A percentile compares a stretch with the other conserved stretches of the same genome.
These are phyloP conservation scores for Malassezia vespertilionis DNA, from an alignment of 1,284 basidiomycete species.

Conservation along the genomic window DNA sequence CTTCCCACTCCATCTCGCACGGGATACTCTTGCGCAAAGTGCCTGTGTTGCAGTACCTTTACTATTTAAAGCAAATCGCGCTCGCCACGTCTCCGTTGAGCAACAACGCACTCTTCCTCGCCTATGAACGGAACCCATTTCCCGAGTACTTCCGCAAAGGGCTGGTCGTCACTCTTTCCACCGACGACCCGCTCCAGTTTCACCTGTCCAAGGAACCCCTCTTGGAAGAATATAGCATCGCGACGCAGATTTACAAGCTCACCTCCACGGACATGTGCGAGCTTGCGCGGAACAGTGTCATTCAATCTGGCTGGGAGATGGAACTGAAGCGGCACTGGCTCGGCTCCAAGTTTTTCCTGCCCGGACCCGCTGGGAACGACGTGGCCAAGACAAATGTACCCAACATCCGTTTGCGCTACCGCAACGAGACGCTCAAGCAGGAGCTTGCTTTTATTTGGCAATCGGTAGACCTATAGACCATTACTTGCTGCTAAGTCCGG, in stretches of 20 bases:
- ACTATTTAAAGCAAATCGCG: conserved; percentile 56
- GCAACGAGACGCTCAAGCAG: conserved; percentile 15
- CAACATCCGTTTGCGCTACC: conserved; percentile 14
- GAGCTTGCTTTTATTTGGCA: conserved; percentile 16
- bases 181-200: conserved; percentile 66
- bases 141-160: conserved; percentile 95
- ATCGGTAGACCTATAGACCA: neutral
- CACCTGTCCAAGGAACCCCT: conserved; percentile 60
- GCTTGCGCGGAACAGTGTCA: conserved; percentile 86
- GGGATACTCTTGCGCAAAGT: conserved; percentile 95
- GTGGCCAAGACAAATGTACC: conserved; percentile 71
- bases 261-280: conserved; percentile 58
- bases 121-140: conserved; percentile 92
- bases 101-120: conserved; percentile 93
- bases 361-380: conserved; percentile 41
- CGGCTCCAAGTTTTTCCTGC: conserved; percentile 65
- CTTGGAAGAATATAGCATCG: conserved; percentile 93
- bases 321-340: conserved; percentile 86
- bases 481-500: conserved; percentile 14
- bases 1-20: conserved; percentile 95
- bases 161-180: conserved; percentile 89
- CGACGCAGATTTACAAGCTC: conserved; percentile 55
- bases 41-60: conserved; percentile 63
- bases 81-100: conserved; percentile 94
- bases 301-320: conserved; percentile 98